Evolutionary conservation across 225 moss, liverwort and hornwort genomes (phyloP).

Genomic region (Anthoceros angustus): DNA sequence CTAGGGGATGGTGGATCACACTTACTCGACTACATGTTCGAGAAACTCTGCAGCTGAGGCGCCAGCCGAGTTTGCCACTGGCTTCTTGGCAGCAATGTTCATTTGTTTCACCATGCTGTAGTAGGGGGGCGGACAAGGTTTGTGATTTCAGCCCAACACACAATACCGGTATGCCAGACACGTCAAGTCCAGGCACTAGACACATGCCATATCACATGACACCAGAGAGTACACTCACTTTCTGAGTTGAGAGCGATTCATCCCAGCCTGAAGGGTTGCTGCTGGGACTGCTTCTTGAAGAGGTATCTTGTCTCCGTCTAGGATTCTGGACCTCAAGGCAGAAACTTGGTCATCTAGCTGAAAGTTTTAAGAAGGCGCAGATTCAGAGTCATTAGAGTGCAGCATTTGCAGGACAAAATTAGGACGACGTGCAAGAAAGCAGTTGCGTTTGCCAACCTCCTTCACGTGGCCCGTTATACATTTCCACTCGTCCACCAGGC

Average conservation of each 20-base stretch:
- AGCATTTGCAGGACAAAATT: background rate
- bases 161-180: background rate
- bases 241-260: background rate
- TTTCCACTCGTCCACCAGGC: conserved; percentile 71
- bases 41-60: background rate
- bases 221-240: background rate
- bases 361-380: conserved; percentile 10
- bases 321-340: background rate
- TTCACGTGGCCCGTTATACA: conserved; percentile 37
- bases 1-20: background rate
- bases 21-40: background rate
- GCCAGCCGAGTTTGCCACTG: background rate
- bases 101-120: background rate
- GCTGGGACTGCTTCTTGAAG: background rate
- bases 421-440: background rate
- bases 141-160: background rate
- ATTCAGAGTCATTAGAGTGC: background rate
- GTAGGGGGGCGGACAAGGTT: background rate
- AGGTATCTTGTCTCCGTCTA: background rate
- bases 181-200: background rate
- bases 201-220: background rate
- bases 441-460: conserved; percentile 24
- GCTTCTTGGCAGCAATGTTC: background rate
- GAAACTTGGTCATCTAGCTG: conserved; percentile 4
- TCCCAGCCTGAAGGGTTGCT: background rate